Conservation (phyloP, 1,139 yeast species). For the Taphrina sp. region DNA sequence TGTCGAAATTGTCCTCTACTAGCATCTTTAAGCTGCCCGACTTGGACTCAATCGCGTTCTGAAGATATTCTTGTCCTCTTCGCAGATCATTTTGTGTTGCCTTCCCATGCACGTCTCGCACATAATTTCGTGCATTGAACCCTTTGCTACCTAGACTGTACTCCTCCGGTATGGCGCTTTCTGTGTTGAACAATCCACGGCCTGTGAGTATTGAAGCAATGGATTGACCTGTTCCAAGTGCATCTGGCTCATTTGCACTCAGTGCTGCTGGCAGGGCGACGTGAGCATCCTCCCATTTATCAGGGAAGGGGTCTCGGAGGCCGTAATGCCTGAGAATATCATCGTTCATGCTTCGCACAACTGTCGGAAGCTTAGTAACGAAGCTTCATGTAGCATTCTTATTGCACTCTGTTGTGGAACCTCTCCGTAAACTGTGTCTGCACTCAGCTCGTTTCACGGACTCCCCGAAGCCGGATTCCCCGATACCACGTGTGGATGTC, state of each 20-base stretch:
- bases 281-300: slow-evolving; percentile 35
- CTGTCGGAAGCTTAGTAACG: no score
- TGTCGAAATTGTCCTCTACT: slow-evolving; percentile 70
- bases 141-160: slow-evolving; percentile 45
- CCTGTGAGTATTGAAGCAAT: slow-evolving; percentile 8
- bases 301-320: slow-evolving; percentile 35
- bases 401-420: no score
- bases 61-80: slow-evolving; percentile 58
- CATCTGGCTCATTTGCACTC: slow-evolving; percentile 1
- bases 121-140: slow-evolving; percentile 68
- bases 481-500: no score
- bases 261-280: slow-evolving; percentile 15
- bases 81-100: slow-evolving; percentile 65
- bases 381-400: no score
- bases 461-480: no score
- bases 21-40: slow-evolving; percentile 64
- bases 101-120: slow-evolving; percentile 67
- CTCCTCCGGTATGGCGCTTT: slow-evolving; percentile 11
- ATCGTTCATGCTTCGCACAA: no score
- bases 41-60: slow-evolving; percentile 60
- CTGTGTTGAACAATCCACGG: slow-evolving; percentile 14
- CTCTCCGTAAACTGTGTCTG: no score
- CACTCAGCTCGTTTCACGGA: no score
- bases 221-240: neutral
- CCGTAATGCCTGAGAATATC: slow-evolving; percentile 35